Conservation (phyloP, 768 basidiomycete species). For the Tubosaeta brunneosetosa region DNA sequence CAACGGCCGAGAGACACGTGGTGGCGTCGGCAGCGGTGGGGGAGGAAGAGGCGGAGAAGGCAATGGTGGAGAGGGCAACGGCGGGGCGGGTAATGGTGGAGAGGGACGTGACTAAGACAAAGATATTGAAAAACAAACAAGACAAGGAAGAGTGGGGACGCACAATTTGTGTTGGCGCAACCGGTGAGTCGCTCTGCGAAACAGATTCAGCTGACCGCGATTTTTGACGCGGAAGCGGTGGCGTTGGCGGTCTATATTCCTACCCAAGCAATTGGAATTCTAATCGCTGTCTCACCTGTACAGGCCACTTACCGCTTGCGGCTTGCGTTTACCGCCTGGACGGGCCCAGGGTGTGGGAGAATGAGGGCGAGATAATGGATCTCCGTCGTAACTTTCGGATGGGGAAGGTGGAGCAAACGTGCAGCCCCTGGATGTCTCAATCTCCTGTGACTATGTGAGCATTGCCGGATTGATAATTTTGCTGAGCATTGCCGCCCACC, state of each 20-base stretch:
- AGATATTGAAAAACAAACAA: background rate
- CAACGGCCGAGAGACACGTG: slow-evolving; percentile 25
- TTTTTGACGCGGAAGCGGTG: slow-evolving; percentile 43
- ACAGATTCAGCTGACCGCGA: slow-evolving; percentile 25
- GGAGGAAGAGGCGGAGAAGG: slow-evolving; percentile 18
- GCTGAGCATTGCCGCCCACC: slow-evolving; percentile 30
- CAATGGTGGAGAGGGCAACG: slow-evolving; percentile 13
- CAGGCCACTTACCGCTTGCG: slow-evolving; percentile 22
- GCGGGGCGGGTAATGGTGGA: slow-evolving; percentile 13
- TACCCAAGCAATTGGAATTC: slow-evolving; percentile 17
- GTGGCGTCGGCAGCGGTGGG: slow-evolving; percentile 25
- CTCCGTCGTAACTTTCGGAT: slow-evolving; percentile 31
- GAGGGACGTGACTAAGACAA: slow-evolving; percentile 22
- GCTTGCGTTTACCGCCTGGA: slow-evolving; percentile 21
- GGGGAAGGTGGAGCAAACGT: slow-evolving; percentile 32
- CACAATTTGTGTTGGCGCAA: slow-evolving; percentile 24
- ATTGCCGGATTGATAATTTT: slow-evolving; percentile 20
- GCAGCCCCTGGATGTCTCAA: slow-evolving; percentile 28
- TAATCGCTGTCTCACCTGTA: background rate
- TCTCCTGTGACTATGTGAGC: slow-evolving; percentile 31
- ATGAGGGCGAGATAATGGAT: slow-evolving; percentile 32
- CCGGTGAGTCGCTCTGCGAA: slow-evolving; percentile 32
- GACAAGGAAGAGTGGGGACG: slow-evolving; percentile 8
- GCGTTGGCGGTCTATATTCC: slow-evolving; percentile 58
- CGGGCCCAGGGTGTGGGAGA: slow-evolving; percentile 35